These are phyloP conservation scores for button mushroom (Agaricus bisporus) DNA, from an alignment of 768 basidiomycete genomes.

Conservation along the genomic window DNA sequence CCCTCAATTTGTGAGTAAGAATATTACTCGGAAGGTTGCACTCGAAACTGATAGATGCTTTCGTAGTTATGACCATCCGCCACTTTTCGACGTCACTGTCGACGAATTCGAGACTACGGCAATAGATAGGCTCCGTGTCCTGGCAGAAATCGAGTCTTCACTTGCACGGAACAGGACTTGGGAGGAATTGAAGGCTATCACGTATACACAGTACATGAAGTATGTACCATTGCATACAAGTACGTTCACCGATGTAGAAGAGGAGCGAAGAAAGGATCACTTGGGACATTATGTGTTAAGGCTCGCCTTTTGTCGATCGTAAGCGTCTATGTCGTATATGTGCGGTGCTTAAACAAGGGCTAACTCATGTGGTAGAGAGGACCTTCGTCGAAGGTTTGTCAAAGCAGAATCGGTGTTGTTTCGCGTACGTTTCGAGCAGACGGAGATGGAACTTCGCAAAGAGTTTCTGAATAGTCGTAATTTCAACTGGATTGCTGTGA, in stretches of 20 bases:
- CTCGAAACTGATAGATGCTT: conserved; percentile 6
- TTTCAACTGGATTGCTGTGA: conserved; percentile 61
- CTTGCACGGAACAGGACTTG: conserved; percentile 76
- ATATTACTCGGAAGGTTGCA: neutral
- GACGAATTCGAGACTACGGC: conserved; percentile 95
- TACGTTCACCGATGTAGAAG: conserved; percentile 38
- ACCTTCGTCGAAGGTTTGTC: conserved; percentile 81
- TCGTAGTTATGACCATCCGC: conserved; percentile 79
- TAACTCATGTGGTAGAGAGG: conserved; percentile 53
- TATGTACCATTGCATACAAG: conserved; percentile 68
- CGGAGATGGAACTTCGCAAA: conserved; percentile 48
- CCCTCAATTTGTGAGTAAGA: conserved; percentile 71
- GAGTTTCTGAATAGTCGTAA: conserved; percentile 59
- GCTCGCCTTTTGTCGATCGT: conserved; percentile 96
- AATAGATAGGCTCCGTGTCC: conserved; percentile 77
- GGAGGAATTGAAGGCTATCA: conserved; percentile 68
- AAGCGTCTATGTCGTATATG: conserved; percentile 27
- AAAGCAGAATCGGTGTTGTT: conserved; percentile 88
- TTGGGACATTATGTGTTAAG: conserved; percentile 91
- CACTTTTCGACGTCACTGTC: conserved; percentile 81
- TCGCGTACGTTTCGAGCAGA: conserved; percentile 69
- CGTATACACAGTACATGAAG: conserved; percentile 58
- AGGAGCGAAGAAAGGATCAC: conserved; percentile 76
- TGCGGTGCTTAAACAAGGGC: neutral
- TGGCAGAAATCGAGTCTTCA: conserved; percentile 89